A percentile compares a stretch with the other conserved stretches of the same genome.
phyloP scores from a whole-genome alignment of 441 rosid species.

The Erodium texanum region DNA sequence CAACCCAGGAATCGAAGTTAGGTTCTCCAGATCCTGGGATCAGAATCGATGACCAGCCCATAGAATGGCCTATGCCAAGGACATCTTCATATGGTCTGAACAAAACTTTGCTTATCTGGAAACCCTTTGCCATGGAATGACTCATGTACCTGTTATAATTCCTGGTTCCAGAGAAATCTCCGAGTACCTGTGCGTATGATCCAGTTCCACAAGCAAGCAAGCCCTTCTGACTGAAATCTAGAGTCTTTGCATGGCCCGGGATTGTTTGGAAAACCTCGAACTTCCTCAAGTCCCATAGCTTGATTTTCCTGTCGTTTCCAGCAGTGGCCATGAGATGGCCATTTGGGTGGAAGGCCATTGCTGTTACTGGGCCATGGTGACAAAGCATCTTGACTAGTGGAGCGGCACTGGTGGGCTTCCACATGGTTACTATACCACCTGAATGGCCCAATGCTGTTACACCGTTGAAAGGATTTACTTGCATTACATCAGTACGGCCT shows the following conservation, averaged over 20 bases:
- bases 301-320: conserved; percentile 69
- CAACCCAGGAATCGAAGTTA: conserved; percentile 87
- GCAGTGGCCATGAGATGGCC: conserved; percentile 96
- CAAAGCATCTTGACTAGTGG: conserved; percentile 82
- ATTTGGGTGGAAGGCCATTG: conserved; percentile 81
- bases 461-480: conserved; percentile 65
- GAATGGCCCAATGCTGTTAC: conserved; percentile 80
- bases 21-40: conserved; percentile 94
- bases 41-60: conserved; percentile 86
- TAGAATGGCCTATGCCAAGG: conserved; percentile 73
- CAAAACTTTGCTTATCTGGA: conserved; percentile 52
- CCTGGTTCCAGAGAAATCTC: conserved; percentile 45
- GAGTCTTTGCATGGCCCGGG: conserved; percentile 51
- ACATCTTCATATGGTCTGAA: conserved; percentile 92
- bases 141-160: conserved; percentile 62
- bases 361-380: conserved; percentile 69
- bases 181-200: conserved; percentile 49
- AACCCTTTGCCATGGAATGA: conserved; percentile 78
- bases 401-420: conserved; percentile 74
- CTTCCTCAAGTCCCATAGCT: conserved; percentile 88
- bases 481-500: conserved; percentile 76
- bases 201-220: conserved; percentile 75
- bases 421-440: conserved; percentile 78
- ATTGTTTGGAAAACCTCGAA: conserved; percentile 64
- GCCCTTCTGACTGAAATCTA: conserved; percentile 88